A percentile compares a stretch with the other conserved stretches of the same genome.
Conservation (phyloP, 306 rosid species). For the Oemleria cerasiformis region DNA sequence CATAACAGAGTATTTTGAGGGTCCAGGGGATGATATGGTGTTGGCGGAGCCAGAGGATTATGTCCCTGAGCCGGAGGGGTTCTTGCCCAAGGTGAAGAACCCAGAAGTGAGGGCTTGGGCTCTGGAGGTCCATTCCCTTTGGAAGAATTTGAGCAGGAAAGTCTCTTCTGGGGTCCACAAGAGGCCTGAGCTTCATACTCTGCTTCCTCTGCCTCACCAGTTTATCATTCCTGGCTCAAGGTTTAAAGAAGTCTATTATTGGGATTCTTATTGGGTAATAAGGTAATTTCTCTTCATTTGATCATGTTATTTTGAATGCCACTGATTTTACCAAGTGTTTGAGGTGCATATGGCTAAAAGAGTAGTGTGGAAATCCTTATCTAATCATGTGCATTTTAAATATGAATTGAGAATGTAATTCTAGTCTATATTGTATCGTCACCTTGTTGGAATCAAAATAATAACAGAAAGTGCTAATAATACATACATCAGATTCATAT, state of each 20-base stretch:
- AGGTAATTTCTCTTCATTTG: constrained; percentile 38
- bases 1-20: constrained; percentile 34
- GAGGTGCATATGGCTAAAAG: too few relatives aligned
- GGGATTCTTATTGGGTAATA: constrained; percentile 95
- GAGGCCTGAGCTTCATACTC: constrained; percentile 56
- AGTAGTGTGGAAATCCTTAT: too few relatives aligned
- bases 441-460: background rate
- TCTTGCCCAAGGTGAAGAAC: constrained; percentile 63
- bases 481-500: too few relatives aligned
- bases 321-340: too few relatives aligned
- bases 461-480: background rate
- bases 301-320: background rate
- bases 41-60: constrained; percentile 55
- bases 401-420: background rate
- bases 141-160: constrained; percentile 72
- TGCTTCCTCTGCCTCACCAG: constrained; percentile 58
- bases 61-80: constrained; percentile 49
- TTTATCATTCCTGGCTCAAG: constrained; percentile 72
- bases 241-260: constrained; percentile 82
- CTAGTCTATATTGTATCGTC: background rate
- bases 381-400: background rate
- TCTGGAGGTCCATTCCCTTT: constrained; percentile 59
- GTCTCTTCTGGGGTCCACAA: constrained; percentile 34
- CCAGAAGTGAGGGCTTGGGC: constrained; percentile 71
- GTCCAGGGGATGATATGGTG: constrained; percentile 73